Conservation (phyloP, 2,329 filamentous ascomycete species). For the Aspergillus latus region DNA sequence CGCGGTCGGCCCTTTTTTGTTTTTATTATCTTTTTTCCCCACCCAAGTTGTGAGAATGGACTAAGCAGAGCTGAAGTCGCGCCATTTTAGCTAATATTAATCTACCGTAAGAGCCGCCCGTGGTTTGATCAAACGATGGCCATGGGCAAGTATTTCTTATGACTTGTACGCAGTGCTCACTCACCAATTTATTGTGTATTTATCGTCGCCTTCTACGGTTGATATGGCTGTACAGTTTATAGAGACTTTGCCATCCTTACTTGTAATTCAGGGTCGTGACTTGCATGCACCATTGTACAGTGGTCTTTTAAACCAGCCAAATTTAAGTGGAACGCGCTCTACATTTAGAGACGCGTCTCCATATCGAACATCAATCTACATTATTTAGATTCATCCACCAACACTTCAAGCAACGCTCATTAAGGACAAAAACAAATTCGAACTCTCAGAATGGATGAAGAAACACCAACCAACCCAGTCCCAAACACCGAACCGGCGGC, state of each 20-base stretch:
- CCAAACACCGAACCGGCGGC: slow-evolving; percentile 32
- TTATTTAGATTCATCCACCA: not conserved
- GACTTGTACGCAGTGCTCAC: too few species aligned
- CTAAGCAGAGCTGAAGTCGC: too few species aligned
- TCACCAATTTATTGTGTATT: too few species aligned
- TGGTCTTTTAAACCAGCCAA: not conserved
- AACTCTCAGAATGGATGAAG: slow-evolving; percentile 33
- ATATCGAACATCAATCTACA: not conserved
- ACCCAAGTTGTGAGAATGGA: not conserved
- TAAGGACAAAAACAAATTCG: not conserved
- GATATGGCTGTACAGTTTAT: not conserved
- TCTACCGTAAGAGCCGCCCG: not conserved
- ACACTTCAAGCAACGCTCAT: not conserved
- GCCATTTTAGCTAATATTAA: not conserved
- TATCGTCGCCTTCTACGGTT: too few species aligned
- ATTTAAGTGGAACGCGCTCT: slow-evolving; percentile 1
- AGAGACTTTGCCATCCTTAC: not conserved
- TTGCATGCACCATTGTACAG: not conserved
- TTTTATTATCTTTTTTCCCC: not conserved
- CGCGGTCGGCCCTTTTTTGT: slow-evolving; percentile 7
- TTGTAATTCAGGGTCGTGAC: not conserved
- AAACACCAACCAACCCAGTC: slow-evolving; percentile 28
- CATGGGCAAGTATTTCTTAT: not conserved
- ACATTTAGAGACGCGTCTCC: slow-evolving; percentile 2
- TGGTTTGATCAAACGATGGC: not conserved